Conservation (phyloP, 2,329 filamentous ascomycete species). For the Penicillium hordei region DNA sequence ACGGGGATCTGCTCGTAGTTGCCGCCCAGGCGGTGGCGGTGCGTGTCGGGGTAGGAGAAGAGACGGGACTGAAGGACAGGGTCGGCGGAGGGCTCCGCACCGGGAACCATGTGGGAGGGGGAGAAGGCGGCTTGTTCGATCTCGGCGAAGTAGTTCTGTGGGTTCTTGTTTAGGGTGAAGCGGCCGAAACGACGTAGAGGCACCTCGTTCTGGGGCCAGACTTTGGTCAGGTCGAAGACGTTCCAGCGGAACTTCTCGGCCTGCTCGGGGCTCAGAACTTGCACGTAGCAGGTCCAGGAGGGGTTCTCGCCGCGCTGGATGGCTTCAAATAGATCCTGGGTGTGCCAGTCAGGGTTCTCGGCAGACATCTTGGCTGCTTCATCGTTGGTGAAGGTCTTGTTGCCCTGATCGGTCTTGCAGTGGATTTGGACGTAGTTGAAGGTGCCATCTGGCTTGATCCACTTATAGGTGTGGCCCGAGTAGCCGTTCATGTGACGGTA, state of each 20-base stretch:
- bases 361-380: constrained; percentile 56
- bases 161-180: constrained; percentile 65
- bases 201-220: constrained; percentile 65
- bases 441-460: constrained; percentile 63
- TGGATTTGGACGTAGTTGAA: constrained; percentile 68
- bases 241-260: constrained; percentile 62
- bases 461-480: constrained; percentile 67
- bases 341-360: constrained; percentile 62
- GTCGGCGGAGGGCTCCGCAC: constrained; percentile 68
- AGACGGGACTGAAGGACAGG: constrained; percentile 68
- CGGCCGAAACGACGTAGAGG: constrained; percentile 62
- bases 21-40: constrained; percentile 61
- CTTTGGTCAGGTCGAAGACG: constrained; percentile 68
- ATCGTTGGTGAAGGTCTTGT: constrained; percentile 58
- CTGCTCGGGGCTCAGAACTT: constrained; percentile 62
- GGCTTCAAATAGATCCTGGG: constrained; percentile 63
- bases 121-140: constrained; percentile 71
- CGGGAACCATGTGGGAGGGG: constrained; percentile 65
- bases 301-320: constrained; percentile 63
- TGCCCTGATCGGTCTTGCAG: constrained; percentile 63
- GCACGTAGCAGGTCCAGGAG: constrained; percentile 64
- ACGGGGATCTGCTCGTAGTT: constrained; percentile 67
- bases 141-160: constrained; percentile 67
- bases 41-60: constrained; percentile 70
- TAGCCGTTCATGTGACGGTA: constrained; percentile 69